These are phyloP conservation scores for Taphrina communis DNA, from an alignment of 1,139 yeast species.

Conservation along the genomic window DNA sequence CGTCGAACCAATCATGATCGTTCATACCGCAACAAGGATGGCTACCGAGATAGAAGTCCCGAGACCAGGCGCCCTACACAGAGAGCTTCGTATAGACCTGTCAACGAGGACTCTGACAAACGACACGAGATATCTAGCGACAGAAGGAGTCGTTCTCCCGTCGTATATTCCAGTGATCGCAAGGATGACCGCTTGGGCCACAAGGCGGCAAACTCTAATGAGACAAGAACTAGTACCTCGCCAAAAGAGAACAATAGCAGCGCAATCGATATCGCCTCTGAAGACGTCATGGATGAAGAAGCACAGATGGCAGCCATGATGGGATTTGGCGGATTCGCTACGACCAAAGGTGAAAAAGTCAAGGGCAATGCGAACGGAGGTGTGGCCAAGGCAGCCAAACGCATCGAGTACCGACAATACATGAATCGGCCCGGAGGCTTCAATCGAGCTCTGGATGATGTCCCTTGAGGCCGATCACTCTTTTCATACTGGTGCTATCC, in stretches of 20 bases:
- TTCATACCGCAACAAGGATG: not conserved
- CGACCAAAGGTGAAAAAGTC: slow-evolving; percentile 65
- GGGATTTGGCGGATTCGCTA: slow-evolving; percentile 69
- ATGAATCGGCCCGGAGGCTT: slow-evolving; percentile 53
- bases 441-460: slow-evolving; percentile 43
- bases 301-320: slow-evolving; percentile 56
- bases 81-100: slow-evolving; percentile 12
- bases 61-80: not conserved
- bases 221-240: not conserved
- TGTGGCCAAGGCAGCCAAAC: slow-evolving; percentile 54
- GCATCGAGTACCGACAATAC: slow-evolving; percentile 64
- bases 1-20: not conserved
- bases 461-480: not conserved
- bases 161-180: not conserved
- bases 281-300: slow-evolving; percentile 41
- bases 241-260: not conserved
- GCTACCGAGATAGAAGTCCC: not conserved
- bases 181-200: not conserved
- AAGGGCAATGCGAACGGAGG: slow-evolving; percentile 60
- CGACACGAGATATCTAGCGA: not conserved
- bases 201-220: not conserved
- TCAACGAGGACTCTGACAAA: not conserved
- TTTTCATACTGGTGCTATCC: no score
- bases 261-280: not conserved
- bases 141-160: not conserved